These are phyloP conservation scores for Dendrocalamus sinicus DNA, from an alignment of 176 grass and related monocot species.

Conservation along the genomic window DNA sequence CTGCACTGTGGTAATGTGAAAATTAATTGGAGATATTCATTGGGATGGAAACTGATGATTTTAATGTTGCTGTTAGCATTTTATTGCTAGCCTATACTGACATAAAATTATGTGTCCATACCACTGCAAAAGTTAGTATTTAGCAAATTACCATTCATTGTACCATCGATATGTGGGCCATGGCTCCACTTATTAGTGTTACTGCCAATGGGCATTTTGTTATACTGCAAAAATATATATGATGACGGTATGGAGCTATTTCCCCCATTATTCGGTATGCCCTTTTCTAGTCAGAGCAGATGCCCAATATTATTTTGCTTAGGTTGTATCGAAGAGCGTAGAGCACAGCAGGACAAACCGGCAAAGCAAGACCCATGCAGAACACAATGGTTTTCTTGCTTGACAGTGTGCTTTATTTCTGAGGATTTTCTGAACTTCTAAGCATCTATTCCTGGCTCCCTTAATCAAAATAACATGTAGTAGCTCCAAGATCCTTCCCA, in stretches of 20 bases:
- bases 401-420: no score
- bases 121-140: neutral
- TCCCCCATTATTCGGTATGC: no score
- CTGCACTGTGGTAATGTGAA: conserved; percentile 28
- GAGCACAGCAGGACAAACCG: no score
- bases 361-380: no score
- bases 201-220: neutral
- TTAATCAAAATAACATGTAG: neutral
- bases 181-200: neutral
- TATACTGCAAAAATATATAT: neutral
- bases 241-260: no score
- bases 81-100: neutral
- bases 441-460: neutral
- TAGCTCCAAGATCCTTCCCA: neutral
- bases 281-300: no score
- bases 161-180: neutral
- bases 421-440: neutral
- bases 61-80: neutral
- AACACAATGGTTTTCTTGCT: no score
- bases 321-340: no score
- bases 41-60: no score
- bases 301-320: no score
- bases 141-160: neutral
- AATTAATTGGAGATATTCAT: neutral
- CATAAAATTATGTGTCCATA: neutral